A percentile compares a stretch with the other conserved stretches of the same genome.
These are phyloP conservation scores for Coemansia sp. DNA, from an alignment of 192 early-diverging fungal species.

Conservation along the genomic window DNA sequence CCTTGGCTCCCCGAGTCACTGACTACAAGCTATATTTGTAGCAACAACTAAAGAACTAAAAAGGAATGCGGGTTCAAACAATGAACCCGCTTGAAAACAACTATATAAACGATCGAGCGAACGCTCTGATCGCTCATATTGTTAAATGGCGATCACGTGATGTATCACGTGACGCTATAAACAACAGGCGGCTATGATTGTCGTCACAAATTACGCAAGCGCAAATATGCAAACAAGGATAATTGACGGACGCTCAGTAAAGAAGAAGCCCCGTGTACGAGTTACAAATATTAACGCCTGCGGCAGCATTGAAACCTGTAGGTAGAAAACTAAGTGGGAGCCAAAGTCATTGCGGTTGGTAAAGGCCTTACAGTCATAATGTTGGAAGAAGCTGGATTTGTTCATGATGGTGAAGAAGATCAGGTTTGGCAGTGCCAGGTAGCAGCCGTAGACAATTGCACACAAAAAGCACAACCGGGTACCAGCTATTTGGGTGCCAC, in stretches of 20 bases:
- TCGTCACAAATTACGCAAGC: conserved; percentile 68
- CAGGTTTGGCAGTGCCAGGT: conserved; percentile 77
- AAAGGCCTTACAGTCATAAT: conserved; percentile 55
- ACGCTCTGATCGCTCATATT: no score
- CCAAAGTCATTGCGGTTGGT: conserved; percentile 62
- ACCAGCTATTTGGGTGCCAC: conserved; percentile 81
- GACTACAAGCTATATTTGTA: no score
- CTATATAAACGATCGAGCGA: no score
- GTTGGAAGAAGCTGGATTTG: conserved; percentile 66
- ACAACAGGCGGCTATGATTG: conserved; percentile 82
- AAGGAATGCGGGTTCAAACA: no score
- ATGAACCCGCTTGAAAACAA: no score
- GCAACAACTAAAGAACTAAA: no score
- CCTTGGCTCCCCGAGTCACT: no score
- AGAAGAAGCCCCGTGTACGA: conserved; percentile 73
- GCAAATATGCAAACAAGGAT: conserved; percentile 66
- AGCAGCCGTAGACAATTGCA: conserved; percentile 83
- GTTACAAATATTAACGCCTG: conserved; percentile 78
- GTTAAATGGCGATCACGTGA: no score
- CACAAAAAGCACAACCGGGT: conserved; percentile 77
- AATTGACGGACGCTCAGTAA: conserved; percentile 65
- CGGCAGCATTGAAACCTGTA: conserved; percentile 75
- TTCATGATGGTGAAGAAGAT: conserved; percentile 64
- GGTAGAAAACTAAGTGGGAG: conserved; percentile 74
- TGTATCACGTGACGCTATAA: conserved; percentile 51